Base-by-base conservation (phyloP, 768 basidiomycete genomes). In the Amanita jacksonii region DNA sequence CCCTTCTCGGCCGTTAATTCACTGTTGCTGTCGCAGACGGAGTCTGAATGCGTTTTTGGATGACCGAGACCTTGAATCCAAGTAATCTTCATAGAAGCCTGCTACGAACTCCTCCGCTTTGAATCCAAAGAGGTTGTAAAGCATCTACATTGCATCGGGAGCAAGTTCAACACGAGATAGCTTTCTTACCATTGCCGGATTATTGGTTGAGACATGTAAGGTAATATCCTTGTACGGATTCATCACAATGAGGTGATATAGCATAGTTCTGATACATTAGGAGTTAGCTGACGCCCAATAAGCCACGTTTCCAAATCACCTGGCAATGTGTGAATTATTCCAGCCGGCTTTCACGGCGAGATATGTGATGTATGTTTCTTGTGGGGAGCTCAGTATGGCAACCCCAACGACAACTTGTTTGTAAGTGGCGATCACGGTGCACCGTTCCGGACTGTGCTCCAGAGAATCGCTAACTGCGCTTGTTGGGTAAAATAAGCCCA, bases 51-150 rank as follows among this genome's bases (percentile, higher is more conserved):
- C 87, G 56, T 90, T 89, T 61, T 81, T 86, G 4, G 85, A 88
- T 3, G 72, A 73, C 43, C 76, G 73, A 13, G 84, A 85, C 19
- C 76, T 65, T 3, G 75, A 61, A 52, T 81, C 76, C n/a, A 88
- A 66, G 57, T 88, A 88, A 34, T 80, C 70, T 34, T 85, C 81
- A 51, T 90, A 90, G 53, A 90, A 89, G 15, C 82, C 84, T 16
- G 75, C 77, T 16, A 89, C 70, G 47, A 88, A 88, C 55, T 84
- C 85, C 61, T 89, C 86, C 0, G 84, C 82, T 52, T 90, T 89
- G 70, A 90, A 88, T 20, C 87, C 86, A 52, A 90, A 88, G 39
- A 77, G 79, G 50, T 90, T 89, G 62, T 89, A 90, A 13, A 90
- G 59, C 3, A 88, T 62, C 85, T 87, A 20, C 2, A 28, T 3